phyloP scores from a whole-genome alignment of 139 green algal species.

The Trebouxia sp. region DNA sequence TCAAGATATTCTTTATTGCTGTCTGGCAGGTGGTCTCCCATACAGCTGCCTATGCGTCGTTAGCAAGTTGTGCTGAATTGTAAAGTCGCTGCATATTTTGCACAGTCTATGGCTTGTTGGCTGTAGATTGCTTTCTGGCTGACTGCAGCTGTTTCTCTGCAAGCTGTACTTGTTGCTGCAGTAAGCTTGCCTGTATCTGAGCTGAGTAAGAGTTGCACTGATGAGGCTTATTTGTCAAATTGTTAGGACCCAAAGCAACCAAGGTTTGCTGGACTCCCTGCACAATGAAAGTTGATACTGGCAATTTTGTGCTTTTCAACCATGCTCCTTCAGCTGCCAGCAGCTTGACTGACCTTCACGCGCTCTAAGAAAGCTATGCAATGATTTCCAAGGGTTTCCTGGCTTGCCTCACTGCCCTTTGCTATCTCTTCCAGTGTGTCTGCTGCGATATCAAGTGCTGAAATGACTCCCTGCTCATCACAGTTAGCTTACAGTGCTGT shows the following conservation, averaged over 20 bases:
- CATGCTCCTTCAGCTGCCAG: no score
- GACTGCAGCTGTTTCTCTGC: background rate
- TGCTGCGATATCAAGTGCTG: background rate
- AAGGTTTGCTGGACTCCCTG: slow-evolving; percentile 9
- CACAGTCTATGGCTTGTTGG: background rate
- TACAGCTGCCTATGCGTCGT: background rate
- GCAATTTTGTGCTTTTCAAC: no score
- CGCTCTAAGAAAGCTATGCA: background rate
- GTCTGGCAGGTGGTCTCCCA: slow-evolving; percentile 15
- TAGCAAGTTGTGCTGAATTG: background rate
- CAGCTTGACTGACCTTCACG: background rate
- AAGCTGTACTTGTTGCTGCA: background rate
- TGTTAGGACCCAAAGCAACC: background rate
- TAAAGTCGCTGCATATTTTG: background rate
- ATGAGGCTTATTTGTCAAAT: background rate
- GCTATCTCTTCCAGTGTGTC: slow-evolving; percentile 15
- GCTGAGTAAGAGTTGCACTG: background rate
- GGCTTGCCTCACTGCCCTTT: slow-evolving; percentile 15
- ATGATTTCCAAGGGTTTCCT: background rate
- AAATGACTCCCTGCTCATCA: background rate
- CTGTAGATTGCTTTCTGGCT: background rate
- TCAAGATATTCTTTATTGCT: slow-evolving; percentile 32
- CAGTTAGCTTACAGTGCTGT: background rate
- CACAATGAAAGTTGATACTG: background rate
- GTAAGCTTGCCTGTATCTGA: background rate